These are phyloP conservation scores for Pseudopithomyces chartarum DNA, from an alignment of 2,329 filamentous ascomycete species.

Conservation along the genomic window DNA sequence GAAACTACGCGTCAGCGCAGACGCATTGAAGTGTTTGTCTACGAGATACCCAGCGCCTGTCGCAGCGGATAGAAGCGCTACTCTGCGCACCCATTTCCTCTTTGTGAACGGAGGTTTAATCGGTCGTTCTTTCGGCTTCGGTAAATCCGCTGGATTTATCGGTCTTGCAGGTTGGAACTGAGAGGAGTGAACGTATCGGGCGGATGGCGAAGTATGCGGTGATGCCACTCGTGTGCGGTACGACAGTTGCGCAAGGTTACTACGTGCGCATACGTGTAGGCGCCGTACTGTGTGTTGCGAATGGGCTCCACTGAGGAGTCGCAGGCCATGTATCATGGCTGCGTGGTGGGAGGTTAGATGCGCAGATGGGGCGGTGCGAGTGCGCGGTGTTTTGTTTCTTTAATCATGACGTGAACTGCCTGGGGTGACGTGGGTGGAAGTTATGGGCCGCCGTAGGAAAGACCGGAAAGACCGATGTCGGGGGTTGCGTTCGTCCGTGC, in stretches of 20 bases:
- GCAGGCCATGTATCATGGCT: constrained; percentile 48
- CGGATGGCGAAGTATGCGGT: constrained; percentile 9
- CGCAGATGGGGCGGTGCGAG: constrained; percentile 26
- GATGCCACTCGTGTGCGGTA: too few relatives aligned
- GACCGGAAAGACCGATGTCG: too few relatives aligned
- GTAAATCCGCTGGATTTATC: constrained; percentile 78
- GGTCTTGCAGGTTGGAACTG: constrained; percentile 58
- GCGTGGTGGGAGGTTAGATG: constrained; percentile 9
- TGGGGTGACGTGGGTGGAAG: too few relatives aligned
- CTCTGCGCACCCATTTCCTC: constrained; percentile 76
- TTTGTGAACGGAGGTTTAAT: constrained; percentile 73
- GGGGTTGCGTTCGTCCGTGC: too few relatives aligned
- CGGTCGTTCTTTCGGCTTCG: constrained; percentile 53
- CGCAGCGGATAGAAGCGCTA: constrained; percentile 65
- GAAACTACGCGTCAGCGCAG: constrained; percentile 75
- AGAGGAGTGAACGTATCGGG: constrained; percentile 33
- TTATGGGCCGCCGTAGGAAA: too few relatives aligned
- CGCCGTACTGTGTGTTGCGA: constrained; percentile 23
- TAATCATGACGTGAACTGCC: too few relatives aligned
- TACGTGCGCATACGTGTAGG: constrained; percentile 16
- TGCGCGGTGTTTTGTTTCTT: too few relatives aligned
- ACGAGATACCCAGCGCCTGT: constrained; percentile 68
- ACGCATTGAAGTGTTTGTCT: constrained; percentile 78
- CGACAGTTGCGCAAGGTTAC: too few relatives aligned
- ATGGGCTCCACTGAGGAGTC: constrained; percentile 37